Base-by-base conservation (phyloP, 306 rosid species). In the Rosa chinensis region DNA sequence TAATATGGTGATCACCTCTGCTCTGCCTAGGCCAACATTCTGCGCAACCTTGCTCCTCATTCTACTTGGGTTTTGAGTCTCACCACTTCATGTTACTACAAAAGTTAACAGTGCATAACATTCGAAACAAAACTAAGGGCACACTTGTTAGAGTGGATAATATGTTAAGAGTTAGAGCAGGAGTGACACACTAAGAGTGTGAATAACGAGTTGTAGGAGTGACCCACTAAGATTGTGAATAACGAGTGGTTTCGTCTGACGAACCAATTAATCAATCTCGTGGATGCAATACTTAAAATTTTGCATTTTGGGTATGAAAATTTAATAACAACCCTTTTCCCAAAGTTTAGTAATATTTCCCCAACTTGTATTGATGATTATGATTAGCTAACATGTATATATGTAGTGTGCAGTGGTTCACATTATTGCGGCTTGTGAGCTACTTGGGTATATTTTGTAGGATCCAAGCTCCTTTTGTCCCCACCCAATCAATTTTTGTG, bases 1-100 rank as follows among this genome's bases (percentile, higher is more conserved):
- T 39, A 78, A 42, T 73, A 20, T 79, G 55, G 21, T 63, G 56
- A 25, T 62, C 43, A 28, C 52, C 70, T 39, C 75, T 70, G 56
- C 79, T 73, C 82, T 79, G 72, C 45, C 75, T 77, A 67, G 49
- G 72, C 86, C 89, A 86, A 78, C 83, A 79, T 75, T 80, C 85
- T 76, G 69, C 63, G 42, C 66, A 74, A 72, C 79, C 25, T 77
- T 37, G 44, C 69, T 45, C 40, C 73, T 48, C 35, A 53, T 61
- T 62, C 74, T 70, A 70, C 42, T 71, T 39, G 82, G 70, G 50
- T 25, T 67, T 58, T 40, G 77, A 68, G 78, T 80, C 81, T 32
- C 10, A 48, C 28, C 39, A 14, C 5, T 71, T 18, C 10, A 20
- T 35, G 16, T 39, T 35, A 20, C 62, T 7, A 6, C 23, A 20